Conservation (phyloP, 2,329 filamentous ascomycete genomes). For the Aspergillus ochraceus region DNA sequence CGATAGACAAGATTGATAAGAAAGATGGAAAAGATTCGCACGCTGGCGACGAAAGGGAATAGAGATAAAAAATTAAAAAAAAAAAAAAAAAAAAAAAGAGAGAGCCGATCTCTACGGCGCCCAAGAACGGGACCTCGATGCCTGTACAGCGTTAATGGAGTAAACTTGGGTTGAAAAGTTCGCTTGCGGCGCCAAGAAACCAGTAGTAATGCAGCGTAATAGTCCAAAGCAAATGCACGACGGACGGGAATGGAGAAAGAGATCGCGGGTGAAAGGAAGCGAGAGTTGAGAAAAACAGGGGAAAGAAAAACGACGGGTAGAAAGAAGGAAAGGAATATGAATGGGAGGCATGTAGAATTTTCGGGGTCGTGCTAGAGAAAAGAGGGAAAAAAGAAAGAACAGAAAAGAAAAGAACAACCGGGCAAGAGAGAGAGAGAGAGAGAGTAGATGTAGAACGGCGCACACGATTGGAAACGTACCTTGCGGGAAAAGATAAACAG, state of each 20-base stretch:
- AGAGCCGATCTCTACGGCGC: not conserved
- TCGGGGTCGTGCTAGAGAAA: not conserved
- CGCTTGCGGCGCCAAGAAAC: slow-evolving; percentile 39
- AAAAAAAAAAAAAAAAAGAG: not conserved
- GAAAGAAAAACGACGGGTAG: not conserved
- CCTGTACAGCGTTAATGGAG: slow-evolving; percentile 28
- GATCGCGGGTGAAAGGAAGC: slow-evolving; percentile 2
- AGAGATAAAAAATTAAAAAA: not conserved
- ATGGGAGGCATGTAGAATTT: not conserved
- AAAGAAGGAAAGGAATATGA: not conserved
- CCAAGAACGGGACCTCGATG: slow-evolving; percentile 23
- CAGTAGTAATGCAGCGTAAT: slow-evolving; percentile 23
- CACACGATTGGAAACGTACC: slow-evolving; percentile 26
- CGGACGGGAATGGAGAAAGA: slow-evolving; percentile 4
- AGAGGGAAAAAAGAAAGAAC: not conserved
- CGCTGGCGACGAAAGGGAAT: not conserved
- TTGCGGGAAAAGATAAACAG: slow-evolving; percentile 13
- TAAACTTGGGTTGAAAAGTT: slow-evolving; percentile 25
- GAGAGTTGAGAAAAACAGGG: not conserved
- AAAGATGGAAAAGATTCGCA: slow-evolving; percentile 3
- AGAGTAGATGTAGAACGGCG: slow-evolving; percentile 14
- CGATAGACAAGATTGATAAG: slow-evolving; percentile 4
- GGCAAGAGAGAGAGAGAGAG: not conserved
- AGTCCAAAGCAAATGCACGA: slow-evolving; percentile 11
- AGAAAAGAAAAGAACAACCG: not conserved